Evolutionary conservation across 202 grass and related monocot species (phyloP).

Genomic region (Cymbopogon flexuosus): DNA sequence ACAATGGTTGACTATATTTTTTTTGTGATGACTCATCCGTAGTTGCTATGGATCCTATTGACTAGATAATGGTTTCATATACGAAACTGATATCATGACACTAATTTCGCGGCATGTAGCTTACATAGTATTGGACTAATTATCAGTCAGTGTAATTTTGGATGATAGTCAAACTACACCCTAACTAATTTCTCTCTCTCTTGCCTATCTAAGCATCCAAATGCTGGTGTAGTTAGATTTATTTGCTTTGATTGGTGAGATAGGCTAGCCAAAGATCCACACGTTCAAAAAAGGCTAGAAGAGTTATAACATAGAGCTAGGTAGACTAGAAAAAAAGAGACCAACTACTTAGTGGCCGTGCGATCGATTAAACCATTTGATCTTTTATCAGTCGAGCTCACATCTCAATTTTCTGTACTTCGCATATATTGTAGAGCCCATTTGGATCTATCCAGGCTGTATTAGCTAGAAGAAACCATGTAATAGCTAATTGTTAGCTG

Average conservation of each 20-base stretch:
- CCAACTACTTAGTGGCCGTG: not conserved
- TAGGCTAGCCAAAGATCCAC: not conserved
- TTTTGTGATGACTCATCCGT: not conserved
- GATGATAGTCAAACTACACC: not conserved
- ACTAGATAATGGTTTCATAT: not conserved
- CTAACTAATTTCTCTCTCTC: no score
- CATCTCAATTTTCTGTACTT: not conserved
- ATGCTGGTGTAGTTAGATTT: not conserved
- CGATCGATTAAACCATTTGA: not conserved
- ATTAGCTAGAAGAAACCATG: no score
- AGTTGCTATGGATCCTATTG: not conserved
- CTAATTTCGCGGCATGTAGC: not conserved
- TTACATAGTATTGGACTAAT: not conserved
- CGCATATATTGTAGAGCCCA: accelerated
- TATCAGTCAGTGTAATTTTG: not conserved
- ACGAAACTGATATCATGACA: not conserved
- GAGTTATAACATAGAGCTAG: not conserved
- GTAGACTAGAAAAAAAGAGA: not conserved
- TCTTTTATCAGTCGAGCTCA: not conserved
- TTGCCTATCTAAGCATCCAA: not conserved
- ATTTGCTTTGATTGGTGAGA: no score
- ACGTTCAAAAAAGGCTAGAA: not conserved
- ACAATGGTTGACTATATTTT: no score
- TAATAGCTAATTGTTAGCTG: not conserved
- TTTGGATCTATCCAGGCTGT: not conserved